Conservation (phyloP, 148 eudicot species). For the Persicaria maculosa region DNA sequence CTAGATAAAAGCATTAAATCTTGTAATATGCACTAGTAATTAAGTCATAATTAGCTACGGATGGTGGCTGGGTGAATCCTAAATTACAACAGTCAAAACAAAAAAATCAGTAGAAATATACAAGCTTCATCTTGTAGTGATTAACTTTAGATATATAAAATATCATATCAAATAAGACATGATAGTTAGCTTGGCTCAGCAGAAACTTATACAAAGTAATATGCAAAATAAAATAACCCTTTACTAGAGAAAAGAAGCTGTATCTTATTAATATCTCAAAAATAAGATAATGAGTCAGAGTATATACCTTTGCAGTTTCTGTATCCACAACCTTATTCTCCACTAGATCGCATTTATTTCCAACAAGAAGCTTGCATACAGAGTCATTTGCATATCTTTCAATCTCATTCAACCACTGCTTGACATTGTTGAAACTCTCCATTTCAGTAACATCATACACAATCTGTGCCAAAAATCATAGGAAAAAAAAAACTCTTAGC, state of each 20-base stretch:
- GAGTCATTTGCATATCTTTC: constrained; percentile 89
- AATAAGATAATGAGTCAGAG: too few species aligned
- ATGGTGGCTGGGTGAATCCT: neutral
- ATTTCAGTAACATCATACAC: constrained; percentile 93
- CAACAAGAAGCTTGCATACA: constrained; percentile 95
- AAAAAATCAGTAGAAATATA: neutral
- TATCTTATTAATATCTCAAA: neutral
- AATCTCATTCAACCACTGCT: constrained; percentile 92
- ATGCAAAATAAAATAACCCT: too few species aligned
- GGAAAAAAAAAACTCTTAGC: neutral
- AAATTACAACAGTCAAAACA: neutral
- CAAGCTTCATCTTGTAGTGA: too few species aligned
- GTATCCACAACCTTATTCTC: constrained; percentile 85
- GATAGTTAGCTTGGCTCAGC: too few species aligned
- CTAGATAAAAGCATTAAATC: neutral
- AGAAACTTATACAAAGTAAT: too few species aligned
- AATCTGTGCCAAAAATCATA: constrained; percentile 38
- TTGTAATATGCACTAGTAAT: neutral
- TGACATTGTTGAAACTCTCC: constrained; percentile 98
- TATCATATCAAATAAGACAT: too few species aligned
- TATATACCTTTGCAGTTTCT: constrained; percentile 58
- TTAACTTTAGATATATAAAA: too few species aligned
- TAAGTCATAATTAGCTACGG: neutral
- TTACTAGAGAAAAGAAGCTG: neutral
- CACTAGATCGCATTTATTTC: constrained; percentile 87